phyloP scores from a whole-genome alignment of 306 rosid species.

The Cucumis sativus region Cucumber_9930_V3 NC_026657.2:5806001-5806500 shows the following conservation, averaged over 20 bases:
- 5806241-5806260: background rate
- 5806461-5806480: too few relatives aligned
- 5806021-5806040: background rate
- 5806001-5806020: background rate
- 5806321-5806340: too few relatives aligned
- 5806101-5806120: background rate
- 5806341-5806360: too few relatives aligned
- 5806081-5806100: background rate
- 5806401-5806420: too few relatives aligned
- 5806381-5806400: too few relatives aligned
- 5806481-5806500: too few relatives aligned
- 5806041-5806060: background rate
- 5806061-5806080: background rate
- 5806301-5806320: too few relatives aligned
- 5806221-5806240: too few relatives aligned
- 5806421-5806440: too few relatives aligned
- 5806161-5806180: background rate
- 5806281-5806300: background rate
- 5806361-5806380: too few relatives aligned
- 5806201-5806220: too few relatives aligned
- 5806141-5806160: background rate
- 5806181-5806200: background rate
- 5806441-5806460: too few relatives aligned
- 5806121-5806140: background rate
- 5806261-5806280: background rate